Evolutionary conservation across 306 rosid genomes (phyloP), one percentile per base, ranked within the genome.

Genomic region (Castanea mollissima): DNA sequence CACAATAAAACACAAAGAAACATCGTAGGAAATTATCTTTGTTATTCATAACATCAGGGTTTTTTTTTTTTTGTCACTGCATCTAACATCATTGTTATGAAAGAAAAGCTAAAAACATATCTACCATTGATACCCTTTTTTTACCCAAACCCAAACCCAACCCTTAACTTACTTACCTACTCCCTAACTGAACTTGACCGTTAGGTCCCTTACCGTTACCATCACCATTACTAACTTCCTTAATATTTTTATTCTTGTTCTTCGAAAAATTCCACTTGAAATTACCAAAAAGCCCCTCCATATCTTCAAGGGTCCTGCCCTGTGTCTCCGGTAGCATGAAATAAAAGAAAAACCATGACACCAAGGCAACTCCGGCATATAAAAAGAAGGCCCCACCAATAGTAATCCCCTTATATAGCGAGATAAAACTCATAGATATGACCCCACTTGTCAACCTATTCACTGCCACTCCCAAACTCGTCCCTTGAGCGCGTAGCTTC

Each of bases 381-480:
- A 94, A 83, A 14, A 91, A 92, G 83, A 94, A 94, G 57, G 90
- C 87, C 13, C 98, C 98, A 1, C 94, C 97, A 35, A 86, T 91
- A 0, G 94, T 79, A 7, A 94, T 91, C 0, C 58, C 92, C 0
- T 86, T 5, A 3, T n/a, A 5, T 0, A 94, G 31, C 18, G 98
- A 92, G 7, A 92, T 0, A 73, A 92, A 94, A 0, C 90, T 92
- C 97, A 92, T 94, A 7, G 94, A 80, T 0, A 91, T 41, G 6
- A 86, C 79, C 35, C 87, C 93, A 68, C 98, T 89, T 0, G 86
- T 83, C 3, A 80, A 54, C 20, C 92, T 87, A 60, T 90, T 94
- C 56, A 85, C 80, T 9, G 85, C 84, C 27, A 89, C 91, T 0
- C 87, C 97, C 55, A 89, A 23, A 10, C 97, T 88, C 21, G 84